Evolutionary conservation across 768 basidiomycete species (phyloP), one percentile per base, ranked within the genome.

Genomic region (Rhodocollybia butyracea): DNA sequence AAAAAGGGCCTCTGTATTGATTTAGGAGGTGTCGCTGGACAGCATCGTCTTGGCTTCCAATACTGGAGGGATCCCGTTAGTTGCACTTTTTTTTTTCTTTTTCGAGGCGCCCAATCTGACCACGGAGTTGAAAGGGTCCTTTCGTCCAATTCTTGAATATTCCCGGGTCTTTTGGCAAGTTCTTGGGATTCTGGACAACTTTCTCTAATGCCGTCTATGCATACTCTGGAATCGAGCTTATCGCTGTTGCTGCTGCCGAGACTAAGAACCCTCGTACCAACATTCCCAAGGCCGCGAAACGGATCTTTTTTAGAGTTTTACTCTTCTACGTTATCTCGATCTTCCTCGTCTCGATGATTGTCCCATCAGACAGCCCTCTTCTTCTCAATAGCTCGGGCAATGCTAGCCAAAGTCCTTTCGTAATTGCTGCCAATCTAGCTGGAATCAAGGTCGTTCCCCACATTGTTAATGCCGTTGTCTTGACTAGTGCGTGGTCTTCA

Each of bases 401-500:
- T 19, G 83, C 75, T 15, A 83, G 79, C 1, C 70, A 81, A 38
- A 88, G 85, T 29, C 89, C 89, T 0, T 91, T 89, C 68, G 88
- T 91, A 36, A 80, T 90, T 55, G 88, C 86, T 24, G 82, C 89
- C 61, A 73, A 69, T 38, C 70, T 76, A 21, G 81, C 82, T 5
- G 83, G 86, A 10, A 79, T 86, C 66, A 82, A 79, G 78, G 83
- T 76, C 10, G 73, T 89, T 30, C 83, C 83, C 5, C 81, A 82
- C 43, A 80, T 92, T 63, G 77, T 92, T 68, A 92, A 92, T 63
- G 89, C 82, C 11, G 76, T 74, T 53, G 74, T 91, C 62, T 80
- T 92, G 64, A 81, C 89, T 4, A 80, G 80, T 59, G 85, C 86
- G 3, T 85, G 88, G 74, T 88, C 86, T 26, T 84, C 88, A 15